Conservation (phyloP, 2,329 filamentous ascomycete species). For the Fusarium paranaense region DNA sequence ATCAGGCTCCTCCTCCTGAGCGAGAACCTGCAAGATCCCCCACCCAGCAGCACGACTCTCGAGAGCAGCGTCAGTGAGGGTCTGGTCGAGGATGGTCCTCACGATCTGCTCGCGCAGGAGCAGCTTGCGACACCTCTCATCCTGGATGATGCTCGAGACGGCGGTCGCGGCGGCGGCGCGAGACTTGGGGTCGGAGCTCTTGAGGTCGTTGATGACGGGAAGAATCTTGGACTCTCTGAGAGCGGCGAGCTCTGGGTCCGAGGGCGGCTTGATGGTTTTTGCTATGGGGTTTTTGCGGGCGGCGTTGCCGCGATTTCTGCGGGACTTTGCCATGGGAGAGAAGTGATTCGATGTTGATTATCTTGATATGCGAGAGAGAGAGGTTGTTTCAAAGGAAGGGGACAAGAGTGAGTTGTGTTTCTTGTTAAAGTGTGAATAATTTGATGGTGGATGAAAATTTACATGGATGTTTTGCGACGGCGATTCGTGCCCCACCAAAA, state of each 20-base stretch:
- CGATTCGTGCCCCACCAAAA: constrained; percentile 37
- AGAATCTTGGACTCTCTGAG: constrained; percentile 73
- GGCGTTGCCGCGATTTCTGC: constrained; percentile 63
- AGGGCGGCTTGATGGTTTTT: constrained; percentile 69
- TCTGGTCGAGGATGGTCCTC: constrained; percentile 71
- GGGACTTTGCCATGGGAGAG: constrained; percentile 68
- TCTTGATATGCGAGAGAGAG: background rate
- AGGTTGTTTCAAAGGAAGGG: background rate
- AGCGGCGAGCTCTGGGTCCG: constrained; percentile 72
- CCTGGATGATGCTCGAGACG: constrained; percentile 71
- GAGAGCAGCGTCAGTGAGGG: constrained; percentile 70
- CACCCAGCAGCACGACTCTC: constrained; percentile 76
- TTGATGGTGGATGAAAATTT: constrained; percentile 33
- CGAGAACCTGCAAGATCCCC: constrained; percentile 72
- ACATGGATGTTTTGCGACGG: constrained; percentile 32
- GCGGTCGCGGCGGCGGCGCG: constrained; percentile 69
- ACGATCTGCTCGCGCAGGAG: constrained; percentile 75
- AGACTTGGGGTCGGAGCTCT: constrained; percentile 69
- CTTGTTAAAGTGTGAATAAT: background rate
- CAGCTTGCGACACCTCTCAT: constrained; percentile 71
- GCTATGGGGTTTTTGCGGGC: constrained; percentile 66
- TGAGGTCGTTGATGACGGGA: constrained; percentile 70
- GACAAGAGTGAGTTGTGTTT: background rate
- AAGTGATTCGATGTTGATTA: background rate
- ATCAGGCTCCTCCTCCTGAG: constrained; percentile 72